Percentiles rank a stretch among this genome's conserved stretches.
Conservation (phyloP, 1,284 basidiomycete genomes). For the Cryptococcus wingfieldii region DNA sequence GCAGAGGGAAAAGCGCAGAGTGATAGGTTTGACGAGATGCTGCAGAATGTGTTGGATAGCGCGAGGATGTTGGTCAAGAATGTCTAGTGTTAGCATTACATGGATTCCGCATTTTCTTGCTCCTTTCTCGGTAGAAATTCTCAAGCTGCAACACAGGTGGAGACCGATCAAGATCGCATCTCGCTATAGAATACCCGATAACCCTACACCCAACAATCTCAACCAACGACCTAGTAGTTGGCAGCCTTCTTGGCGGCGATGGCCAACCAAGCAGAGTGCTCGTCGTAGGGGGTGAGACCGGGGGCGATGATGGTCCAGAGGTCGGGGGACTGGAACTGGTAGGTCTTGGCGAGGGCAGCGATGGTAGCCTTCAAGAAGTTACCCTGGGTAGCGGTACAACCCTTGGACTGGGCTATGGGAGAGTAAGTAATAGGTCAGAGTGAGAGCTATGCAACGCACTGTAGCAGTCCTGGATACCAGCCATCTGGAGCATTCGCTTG, state of each 20-base stretch:
- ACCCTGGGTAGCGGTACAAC: constrained; percentile 98
- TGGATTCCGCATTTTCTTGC: no score
- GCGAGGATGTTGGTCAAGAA: constrained; percentile 52
- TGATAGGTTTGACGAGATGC: constrained; percentile 51
- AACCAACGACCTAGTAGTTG: constrained; percentile 56
- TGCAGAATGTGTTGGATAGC: constrained; percentile 53
- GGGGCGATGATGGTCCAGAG: constrained; percentile 90
- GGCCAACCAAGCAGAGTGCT: constrained; percentile 85
- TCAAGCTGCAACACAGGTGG: no score
- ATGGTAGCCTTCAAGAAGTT: constrained; percentile 99
- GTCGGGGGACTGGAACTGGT: constrained; percentile 92
- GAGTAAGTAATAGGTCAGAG: constrained; percentile 33
- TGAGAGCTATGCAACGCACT: constrained; percentile 19
- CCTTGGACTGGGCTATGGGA: constrained; percentile 88
- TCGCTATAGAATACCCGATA: constrained; percentile 6
- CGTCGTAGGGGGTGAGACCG: constrained; percentile 80
- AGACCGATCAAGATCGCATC: constrained; percentile 5
- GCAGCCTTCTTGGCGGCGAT: constrained; percentile 74
- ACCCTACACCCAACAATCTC: not conserved
- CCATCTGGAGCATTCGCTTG: constrained; percentile 94
- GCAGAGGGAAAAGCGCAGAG: constrained; percentile 49
- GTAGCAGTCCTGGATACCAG: constrained; percentile 83
- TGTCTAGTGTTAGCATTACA: constrained; percentile 1
- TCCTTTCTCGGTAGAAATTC: no score
- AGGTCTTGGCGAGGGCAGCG: constrained; percentile 95